Base-by-base conservation (phyloP, 169 alveolate species). In the Eimeria sp. region DNA sequence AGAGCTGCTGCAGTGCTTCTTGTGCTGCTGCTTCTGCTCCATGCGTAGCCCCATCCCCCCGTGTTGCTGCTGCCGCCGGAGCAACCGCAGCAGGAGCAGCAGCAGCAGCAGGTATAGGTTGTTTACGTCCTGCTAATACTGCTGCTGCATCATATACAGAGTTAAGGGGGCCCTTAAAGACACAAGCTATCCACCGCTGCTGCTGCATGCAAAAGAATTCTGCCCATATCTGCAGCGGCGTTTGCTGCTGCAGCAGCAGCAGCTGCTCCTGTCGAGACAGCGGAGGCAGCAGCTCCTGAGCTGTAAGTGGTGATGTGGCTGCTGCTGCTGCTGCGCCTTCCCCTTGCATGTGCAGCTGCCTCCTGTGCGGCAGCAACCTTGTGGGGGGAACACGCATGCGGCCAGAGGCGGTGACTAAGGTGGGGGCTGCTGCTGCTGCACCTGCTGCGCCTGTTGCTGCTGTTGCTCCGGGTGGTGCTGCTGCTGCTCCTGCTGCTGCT, bases 221-320 rank as follows among this genome's bases (percentile, higher is more conserved):
- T n/a, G 82, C 89, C 95, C 90, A 91, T 22, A 76, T 7, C 82
- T 75, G 90, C 90, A 58, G 63, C 22, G 82, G 65, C 49, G 40
- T 49, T 13, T 58, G 70, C 95, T 34, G 92, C 92, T 84, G 92
- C 78, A 58, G 92, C 92, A 58, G 75, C 78, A 54, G 92, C 92
- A 58, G 92, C 92, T 16, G 75, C 92, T 84, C 58, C 30, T 45
- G 5, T 54, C 90, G 54, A 57, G 47, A 34, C 67, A 54, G 49
- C 30, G 95, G 70, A 3, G 89, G 49, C 30, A 40, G 51, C 65
- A 22, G 18, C 40, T 34, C 40, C 40, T 34, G 40, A 34, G 40
- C 40, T 34, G 40, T 2, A 1, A 34, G 40, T 2, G 40, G 40
- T 34, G 40, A 34, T 34, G 40, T n/a, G n/a, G n/a, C 40, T 34